Evolutionary conservation across 306 rosid species (phyloP), one percentile per base, ranked within the genome.

Genomic region (Prunus salicina): DNA sequence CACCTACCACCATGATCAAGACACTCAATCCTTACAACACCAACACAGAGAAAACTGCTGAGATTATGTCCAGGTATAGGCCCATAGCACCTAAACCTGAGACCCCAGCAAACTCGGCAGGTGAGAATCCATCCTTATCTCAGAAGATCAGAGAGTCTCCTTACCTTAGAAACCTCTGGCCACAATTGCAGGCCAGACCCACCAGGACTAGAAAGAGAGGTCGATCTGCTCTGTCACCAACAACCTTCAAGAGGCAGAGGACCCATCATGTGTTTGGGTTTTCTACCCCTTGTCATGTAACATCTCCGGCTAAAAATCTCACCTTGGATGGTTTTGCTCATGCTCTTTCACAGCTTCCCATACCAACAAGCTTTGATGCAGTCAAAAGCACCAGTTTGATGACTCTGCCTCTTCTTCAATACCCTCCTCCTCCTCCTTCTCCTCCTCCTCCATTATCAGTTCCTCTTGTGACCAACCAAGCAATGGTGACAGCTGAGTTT

Each of bases 41-140:
- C 55, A 78, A 70, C 69, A 83, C 93, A 22, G 89, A 88, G 1
- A 92, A 87, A 83, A 92, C 97, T 2, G 97, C 97, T 69, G 93
- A 90, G 78, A 95, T 95, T 64, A 91, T 95, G 99, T 92, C 97
- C 3, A 79, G 96, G 83, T 92, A 89, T 76, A 83, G 97, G 51
- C 97, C 99, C 2, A 95, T 92, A 73, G 99, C 97, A 13, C 99
- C 99, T 13, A 92, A 88, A 79, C 99, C 99, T n/a, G 92, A 88
- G 69, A 51, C 89, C 28, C 34, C 85, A 1, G 70, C 83, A 4
- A 84, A 46, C 69, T 72, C 91, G 15, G 67, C 76, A 0, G 72
- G 24, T 16, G 91, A 88, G 1, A 66, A 62, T 24, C 75, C 87
- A 61, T 79, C 89, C 49, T 76, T 82, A 19, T 86, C 93, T 15